Base-by-base conservation (phyloP, 257 asterid genomes). In the Solanum gandarillasii region DNA sequence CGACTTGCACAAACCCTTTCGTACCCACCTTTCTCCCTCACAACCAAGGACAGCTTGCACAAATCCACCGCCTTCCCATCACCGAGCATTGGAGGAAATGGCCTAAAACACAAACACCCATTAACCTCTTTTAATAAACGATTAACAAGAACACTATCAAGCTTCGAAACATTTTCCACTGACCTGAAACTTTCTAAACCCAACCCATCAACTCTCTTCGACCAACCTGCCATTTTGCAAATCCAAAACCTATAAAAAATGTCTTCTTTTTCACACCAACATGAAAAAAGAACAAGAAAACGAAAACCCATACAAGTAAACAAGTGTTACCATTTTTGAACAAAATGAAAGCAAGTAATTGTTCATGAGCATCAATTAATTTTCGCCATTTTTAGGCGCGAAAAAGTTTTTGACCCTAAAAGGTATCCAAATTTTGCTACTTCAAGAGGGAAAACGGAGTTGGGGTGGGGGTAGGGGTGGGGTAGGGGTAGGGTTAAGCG, bases 191-290 rank as follows among this genome's bases (percentile, higher is more conserved):
- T 36, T 73, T 88, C 93, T 72, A 91, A 67, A 86, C 92, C 88
- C 41, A 91, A 92, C 88, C 91, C 94, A 84, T 87, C 88, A 86
- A 88, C 95, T 79, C 91, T 87, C 81, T 91, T 89, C 91, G 88
- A 88, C 91, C 94, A 89, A 36, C 98, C 98, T 93, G 95, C 93
- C 98, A 95, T 96, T 88, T 88, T 86, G 58, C 48, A 65, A 82
- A 90, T 86, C 92, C 91, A 92, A 89, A 87, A 88, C 94, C 94
- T 91, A 93, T 81, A 91, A 93, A 91, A 73, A 88, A 90, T 88
- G 87, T 79, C 89, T 23, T 25, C 71, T 91, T 88, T 46, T 9
- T 7, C 72, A n/a, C 78, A 88, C 65, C 89, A 82, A 83, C 21
- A 2, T 13, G 68, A 83, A 87, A 46, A 85, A 48, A 34, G 48